Evolutionary conservation across 805 yeast genomes (phyloP).

Genomic region (Nakazawaea anatomiae): DNA sequence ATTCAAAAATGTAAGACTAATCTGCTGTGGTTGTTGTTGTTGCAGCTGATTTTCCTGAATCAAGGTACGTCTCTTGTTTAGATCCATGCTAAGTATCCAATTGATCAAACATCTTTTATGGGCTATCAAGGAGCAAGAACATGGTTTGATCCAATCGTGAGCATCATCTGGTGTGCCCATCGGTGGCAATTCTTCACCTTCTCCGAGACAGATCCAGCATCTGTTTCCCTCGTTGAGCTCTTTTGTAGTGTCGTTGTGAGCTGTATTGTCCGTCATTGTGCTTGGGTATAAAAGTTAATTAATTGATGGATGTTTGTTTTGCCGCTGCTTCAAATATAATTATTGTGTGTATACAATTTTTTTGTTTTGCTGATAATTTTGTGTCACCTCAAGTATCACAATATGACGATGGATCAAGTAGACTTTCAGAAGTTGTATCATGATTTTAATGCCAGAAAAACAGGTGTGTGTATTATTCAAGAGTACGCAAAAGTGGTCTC

Average conservation of each 20-base stretch:
- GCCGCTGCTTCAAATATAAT: too few relatives aligned
- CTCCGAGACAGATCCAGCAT: slow-evolving; percentile 25
- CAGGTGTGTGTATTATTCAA: slow-evolving; percentile 18
- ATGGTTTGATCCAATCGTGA: slow-evolving; percentile 38
- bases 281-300: too few relatives aligned
- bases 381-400: slow-evolving; percentile 22
- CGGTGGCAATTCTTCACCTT: slow-evolving; percentile 25
- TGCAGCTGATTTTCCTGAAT: background rate
- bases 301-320: too few relatives aligned
- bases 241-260: slow-evolving; percentile 48
- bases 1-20: slow-evolving; percentile 1
- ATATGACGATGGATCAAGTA: slow-evolving; percentile 7
- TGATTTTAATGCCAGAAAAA: slow-evolving; percentile 1
- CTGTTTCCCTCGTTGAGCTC: slow-evolving; percentile 24
- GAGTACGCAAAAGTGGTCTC: too few relatives aligned
- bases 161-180: slow-evolving; percentile 22
- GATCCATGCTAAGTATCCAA: slow-evolving; percentile 30
- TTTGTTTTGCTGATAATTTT: slow-evolving; percentile 25
- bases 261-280: too few relatives aligned
- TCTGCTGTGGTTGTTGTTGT: slow-evolving; percentile 1
- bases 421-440: slow-evolving; percentile 10
- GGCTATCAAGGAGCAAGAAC: slow-evolving; percentile 37
- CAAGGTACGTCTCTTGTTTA: slow-evolving; percentile 14
- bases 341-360: slow-evolving; percentile 19
- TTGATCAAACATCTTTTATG: slow-evolving; percentile 38